Evolutionary conservation across 106 monocot genomes (phyloP).

Genomic region (Dendrobium chrysotoxum): DNA sequence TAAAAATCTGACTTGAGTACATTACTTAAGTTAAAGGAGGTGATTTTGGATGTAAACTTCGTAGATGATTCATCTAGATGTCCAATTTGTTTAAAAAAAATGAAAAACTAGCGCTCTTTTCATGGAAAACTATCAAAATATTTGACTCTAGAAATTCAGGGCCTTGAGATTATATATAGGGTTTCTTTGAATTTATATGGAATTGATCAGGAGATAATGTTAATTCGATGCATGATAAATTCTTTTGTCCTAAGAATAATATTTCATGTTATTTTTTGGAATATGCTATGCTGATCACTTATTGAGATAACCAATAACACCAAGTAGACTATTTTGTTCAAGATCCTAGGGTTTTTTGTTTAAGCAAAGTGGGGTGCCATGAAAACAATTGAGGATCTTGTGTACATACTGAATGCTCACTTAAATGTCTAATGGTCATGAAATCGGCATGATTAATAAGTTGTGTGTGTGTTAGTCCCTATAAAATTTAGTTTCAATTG

Average conservation of each 20-base stretch:
- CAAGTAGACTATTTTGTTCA: neutral
- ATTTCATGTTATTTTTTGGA: neutral
- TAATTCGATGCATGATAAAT: neutral
- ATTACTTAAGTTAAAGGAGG: neutral
- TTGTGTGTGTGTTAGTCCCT: neutral
- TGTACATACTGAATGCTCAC: neutral
- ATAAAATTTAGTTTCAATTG: neutral
- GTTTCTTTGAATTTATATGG: neutral
- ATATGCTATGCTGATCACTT: neutral
- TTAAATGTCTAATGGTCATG: neutral
- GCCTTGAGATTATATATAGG: neutral
- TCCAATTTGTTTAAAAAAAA: neutral
- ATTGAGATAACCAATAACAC: neutral
- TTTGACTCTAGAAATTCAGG: neutral
- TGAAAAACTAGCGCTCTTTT: too few relatives aligned
- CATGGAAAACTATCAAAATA: neutral
- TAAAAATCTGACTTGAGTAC: neutral
- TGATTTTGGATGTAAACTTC: neutral
- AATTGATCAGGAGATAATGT: neutral
- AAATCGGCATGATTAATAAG: neutral
- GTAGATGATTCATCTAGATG: neutral
- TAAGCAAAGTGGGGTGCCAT: neutral
- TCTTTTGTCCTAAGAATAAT: neutral
- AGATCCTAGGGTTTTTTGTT: neutral
- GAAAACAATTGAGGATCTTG: neutral